Base-by-base conservation (phyloP, 2,329 filamentous ascomycete species). In the Penicillium sp. region DNA sequence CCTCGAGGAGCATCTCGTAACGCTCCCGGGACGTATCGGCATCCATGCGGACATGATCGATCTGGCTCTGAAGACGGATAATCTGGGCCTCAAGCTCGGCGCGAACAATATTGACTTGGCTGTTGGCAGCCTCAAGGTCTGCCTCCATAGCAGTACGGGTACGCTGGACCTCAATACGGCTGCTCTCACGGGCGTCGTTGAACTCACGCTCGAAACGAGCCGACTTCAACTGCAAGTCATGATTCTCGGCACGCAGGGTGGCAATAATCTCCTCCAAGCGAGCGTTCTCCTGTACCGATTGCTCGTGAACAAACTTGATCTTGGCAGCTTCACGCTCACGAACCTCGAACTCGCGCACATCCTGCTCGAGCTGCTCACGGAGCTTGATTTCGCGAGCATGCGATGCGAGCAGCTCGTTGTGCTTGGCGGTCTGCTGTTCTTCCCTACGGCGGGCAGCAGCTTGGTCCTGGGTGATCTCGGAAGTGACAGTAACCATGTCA, bases 51-150 rank as follows among this genome's bases (percentile, higher is more conserved):
- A 89, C 83, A 65, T 88, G 87, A 62, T 96, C 91, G 44, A 96
- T 78, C 71, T 96, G 90, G 21, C 83, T 78, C 53, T 91, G 87
- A 27, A 92, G 78, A 67, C 87, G 88, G 26, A 82, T 77, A 58
- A 95, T 84, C 71, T 96, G 90, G 57, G 88, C 87, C 72, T 96
- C 92, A 11, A 96, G 84, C 67, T 93, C 89, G 47, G 89, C 86
- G 52, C 92, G 89, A 27, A 93, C 87, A 54, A 89, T 84, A 68
- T 96, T 93, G 73, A 93, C 89, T 67, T 96, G 89, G 71, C 91
- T 88, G 69, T 93, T 95, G 51, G 93, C 90, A 39, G 86, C 82
- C 57, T 96, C 92, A 33, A 97, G 80, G 69, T 97, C 91, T 13
- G 85, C 83, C 72, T 96, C 89, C 80, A 96, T 82, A 4, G 91